Percentiles rank a stretch among this genome's conserved stretches.
These are phyloP conservation scores for Ambrosiella xylebori DNA, from an alignment of 2,329 filamentous ascomycete genomes.

Conservation along the genomic window DNA sequence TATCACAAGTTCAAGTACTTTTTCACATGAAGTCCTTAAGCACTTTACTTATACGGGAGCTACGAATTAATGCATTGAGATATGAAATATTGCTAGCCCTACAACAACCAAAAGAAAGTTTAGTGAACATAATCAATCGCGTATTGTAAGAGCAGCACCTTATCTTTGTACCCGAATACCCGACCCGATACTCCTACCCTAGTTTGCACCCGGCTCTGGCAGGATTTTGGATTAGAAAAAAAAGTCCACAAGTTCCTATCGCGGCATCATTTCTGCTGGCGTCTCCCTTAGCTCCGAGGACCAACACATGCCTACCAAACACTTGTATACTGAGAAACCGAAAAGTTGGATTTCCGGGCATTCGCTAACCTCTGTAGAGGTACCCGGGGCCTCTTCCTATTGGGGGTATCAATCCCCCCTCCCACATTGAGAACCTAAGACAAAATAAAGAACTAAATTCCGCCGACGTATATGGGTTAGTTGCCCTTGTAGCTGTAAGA, in stretches of 20 bases:
- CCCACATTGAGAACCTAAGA: neutral
- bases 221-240: too few species aligned
- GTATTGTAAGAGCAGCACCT: too few species aligned
- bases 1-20: neutral
- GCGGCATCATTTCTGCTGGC: too few species aligned
- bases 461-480: neutral
- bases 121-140: too few species aligned
- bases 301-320: neutral
- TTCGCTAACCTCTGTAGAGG: neutral
- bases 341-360: neutral
- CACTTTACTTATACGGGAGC: neutral
- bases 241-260: too few species aligned
- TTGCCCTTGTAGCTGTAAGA: neutral
- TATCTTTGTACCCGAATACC: too few species aligned
- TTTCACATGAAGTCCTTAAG: neutral
- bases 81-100: neutral
- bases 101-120: neutral
- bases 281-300: too few species aligned
- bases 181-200: too few species aligned
- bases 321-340: neutral
- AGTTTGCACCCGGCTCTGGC: too few species aligned
- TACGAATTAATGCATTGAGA: neutral
- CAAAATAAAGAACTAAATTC: neutral
- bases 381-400: neutral
- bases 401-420: neutral